Base-by-base conservation (phyloP, 768 basidiomycete species). In the Clitopilus hobsonii region DNA sequence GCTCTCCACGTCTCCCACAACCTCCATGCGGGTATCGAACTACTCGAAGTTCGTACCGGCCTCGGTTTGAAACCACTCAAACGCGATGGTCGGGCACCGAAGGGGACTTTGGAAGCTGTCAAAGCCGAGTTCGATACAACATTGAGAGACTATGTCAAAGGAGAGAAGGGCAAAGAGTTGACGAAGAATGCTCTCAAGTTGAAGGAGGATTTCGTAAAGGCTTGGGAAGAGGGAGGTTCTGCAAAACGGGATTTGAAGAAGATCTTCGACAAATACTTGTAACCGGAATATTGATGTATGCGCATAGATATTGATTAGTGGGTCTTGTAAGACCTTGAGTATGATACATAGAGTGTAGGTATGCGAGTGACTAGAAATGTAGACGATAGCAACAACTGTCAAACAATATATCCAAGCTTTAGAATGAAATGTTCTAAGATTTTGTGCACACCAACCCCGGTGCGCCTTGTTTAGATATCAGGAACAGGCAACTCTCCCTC, bases 21-120 rank as follows among this genome's bases (percentile, higher is more conserved):
- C 20, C 57, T 66, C 23, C 54, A 61, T 14, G 60, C 32, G 7
- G 63, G 57, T 2, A 62, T 65, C 28, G 61, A 65, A 18, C 56
- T 65, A 0, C 30, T 60, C 6, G 57, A 65, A 38, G 61, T 65
- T 26, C 58, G 62, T 3, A 60, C 62, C 5, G 61, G 60, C 0
- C 30, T 41, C 13, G 64, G 62, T 6, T 38, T 62, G 22, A 55
- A 58, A 27, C 58, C 52, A 0, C 20, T 63, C 1, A 54, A 56
- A 14, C 51, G 59, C 13, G 27, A 27, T 27, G 59, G 61, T 1
- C 14, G 36, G 26, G 47, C 53, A 7, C 54, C 58, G 3, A 49
- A 47, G 16, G 64, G 64, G 5, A 61, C 57, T 22, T 48, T 54
- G 0, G 61, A 59, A 38, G 58, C 64, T 10, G 58, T 63, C 1